Percentiles rank a stretch among this genome's conserved stretches.
These are phyloP conservation scores for Claviceps lovelessii DNA, from an alignment of 2,329 filamentous ascomycete genomes.

Conservation along the genomic window DNA sequence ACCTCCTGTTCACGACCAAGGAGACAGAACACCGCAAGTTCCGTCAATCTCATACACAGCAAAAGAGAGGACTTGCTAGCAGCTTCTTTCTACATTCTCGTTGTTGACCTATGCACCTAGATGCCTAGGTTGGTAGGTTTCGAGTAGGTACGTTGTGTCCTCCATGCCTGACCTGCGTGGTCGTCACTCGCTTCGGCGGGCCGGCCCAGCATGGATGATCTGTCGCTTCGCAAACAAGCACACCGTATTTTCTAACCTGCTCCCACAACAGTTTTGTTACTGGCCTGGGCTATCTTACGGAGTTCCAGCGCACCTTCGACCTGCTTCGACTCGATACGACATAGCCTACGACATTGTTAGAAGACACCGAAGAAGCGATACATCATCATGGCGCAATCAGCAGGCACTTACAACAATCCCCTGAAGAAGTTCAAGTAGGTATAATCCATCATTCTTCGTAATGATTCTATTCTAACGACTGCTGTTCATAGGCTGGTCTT, in stretches of 20 bases:
- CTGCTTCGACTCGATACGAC: neutral
- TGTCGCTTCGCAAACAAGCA: neutral
- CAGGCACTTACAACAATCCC: constrained; percentile 92
- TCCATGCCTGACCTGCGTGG: neutral
- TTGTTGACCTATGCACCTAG: neutral
- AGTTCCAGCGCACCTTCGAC: neutral
- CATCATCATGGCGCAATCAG: constrained; percentile 60
- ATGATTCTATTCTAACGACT: neutral
- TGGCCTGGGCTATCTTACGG: neutral
- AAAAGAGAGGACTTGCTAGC: neutral
- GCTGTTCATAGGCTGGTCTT: constrained; percentile 64
- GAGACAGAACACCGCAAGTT: neutral
- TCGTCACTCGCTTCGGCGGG: neutral
- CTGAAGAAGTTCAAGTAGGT: constrained; percentile 98
- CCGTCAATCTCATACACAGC: neutral
- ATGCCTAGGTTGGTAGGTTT: neutral
- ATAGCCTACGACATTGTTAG: neutral
- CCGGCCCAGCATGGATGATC: neutral
- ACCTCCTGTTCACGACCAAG: neutral
- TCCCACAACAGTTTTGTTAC: neutral
- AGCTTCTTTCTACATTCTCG: neutral
- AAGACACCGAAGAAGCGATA: neutral
- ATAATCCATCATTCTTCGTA: neutral
- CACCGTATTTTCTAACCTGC: neutral
- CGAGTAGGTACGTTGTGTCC: neutral